phyloP scores from a whole-genome alignment of 192 early-diverging fungal genomes.

The Spinellus fusiger region DNA sequence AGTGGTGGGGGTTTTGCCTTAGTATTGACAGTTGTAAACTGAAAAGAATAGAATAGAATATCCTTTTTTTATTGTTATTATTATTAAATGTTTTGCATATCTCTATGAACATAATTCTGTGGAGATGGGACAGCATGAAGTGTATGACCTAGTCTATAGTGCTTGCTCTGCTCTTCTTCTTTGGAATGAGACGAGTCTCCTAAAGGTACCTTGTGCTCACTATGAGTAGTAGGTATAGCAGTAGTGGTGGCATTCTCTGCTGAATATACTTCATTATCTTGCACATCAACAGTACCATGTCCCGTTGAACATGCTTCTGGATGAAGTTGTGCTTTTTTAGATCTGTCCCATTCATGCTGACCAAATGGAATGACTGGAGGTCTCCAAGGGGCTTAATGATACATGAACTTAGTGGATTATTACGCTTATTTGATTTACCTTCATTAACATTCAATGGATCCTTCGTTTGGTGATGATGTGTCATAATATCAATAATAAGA shows the following conservation, averaged over 20 bases:
- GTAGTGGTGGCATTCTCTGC: background rate
- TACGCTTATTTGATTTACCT: background rate
- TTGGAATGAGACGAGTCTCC: background rate
- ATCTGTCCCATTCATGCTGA: slow-evolving; percentile 1
- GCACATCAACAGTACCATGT: background rate
- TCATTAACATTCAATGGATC: background rate
- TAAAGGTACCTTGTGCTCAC: background rate
- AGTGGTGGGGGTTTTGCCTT: no score
- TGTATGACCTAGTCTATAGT: background rate
- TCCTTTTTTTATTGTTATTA: no score
- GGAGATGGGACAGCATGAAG: background rate
- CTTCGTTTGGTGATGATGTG: background rate
- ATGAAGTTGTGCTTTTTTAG: background rate
- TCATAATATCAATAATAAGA: background rate
- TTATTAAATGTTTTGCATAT: no score
- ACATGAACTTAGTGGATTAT: background rate
- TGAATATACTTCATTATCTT: background rate
- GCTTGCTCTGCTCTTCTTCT: background rate
- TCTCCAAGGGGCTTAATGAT: background rate
- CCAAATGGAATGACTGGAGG: background rate
- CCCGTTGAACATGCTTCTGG: background rate
- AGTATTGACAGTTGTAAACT: background rate
- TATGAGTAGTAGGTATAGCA: background rate
- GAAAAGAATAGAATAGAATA: background rate
- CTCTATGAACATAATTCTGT: background rate